Evolutionary conservation across 202 grass and related monocot genomes (phyloP), one percentile per base, ranked within the genome.

Genomic region (Eragrostis tef): DNA sequence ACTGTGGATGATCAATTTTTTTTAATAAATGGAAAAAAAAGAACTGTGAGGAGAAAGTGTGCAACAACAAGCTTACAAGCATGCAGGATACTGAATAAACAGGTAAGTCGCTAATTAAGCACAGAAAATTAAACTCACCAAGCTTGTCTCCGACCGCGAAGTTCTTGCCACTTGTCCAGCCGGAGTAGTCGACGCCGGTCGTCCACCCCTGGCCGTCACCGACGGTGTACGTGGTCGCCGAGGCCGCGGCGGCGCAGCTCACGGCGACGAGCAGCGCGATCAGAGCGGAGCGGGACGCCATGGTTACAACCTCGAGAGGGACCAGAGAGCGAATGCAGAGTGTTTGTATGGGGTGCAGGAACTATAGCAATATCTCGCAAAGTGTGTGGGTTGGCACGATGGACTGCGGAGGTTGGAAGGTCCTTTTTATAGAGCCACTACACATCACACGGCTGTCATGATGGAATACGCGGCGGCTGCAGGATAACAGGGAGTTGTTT

Each of bases 261-360:
- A 83, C n/a, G 79, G 64, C 48, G 75, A 91, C 71, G 69, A 94
- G 70, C 51, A 94, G 82, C 31, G 42, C 63, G 45, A 77, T 34
- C 81, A 85, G 52, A 64, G 63, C 43, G 2, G 87, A 58, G 2
- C 51, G 77, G 7, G 86, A 91, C 43, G 79, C 83, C 89, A 91
- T 91, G 53, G 25, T 15, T 2, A 63, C 10, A 26, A 63, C 4
- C 59, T 29, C 19, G 4, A 1, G 52, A 56, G 19, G 21, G 14
- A 15, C 2, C 7, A 8, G 9, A 22, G 45, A 17, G 65, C 34
- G 21, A 51, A 27, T 15, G 25, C 20, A 19, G 24, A 46, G 7
- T 31, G 29, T 31, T 31, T 46, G 45, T 21, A 39, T 9, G 63
- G 25, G 16, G 45, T 7, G 12, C 41, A 43, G 5, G 12, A 22